Evolutionary conservation across 352 stramenopile genomes (phyloP), one percentile per base, ranked within the genome.

Genomic region (Globisporangium megalacanthum): DNA sequence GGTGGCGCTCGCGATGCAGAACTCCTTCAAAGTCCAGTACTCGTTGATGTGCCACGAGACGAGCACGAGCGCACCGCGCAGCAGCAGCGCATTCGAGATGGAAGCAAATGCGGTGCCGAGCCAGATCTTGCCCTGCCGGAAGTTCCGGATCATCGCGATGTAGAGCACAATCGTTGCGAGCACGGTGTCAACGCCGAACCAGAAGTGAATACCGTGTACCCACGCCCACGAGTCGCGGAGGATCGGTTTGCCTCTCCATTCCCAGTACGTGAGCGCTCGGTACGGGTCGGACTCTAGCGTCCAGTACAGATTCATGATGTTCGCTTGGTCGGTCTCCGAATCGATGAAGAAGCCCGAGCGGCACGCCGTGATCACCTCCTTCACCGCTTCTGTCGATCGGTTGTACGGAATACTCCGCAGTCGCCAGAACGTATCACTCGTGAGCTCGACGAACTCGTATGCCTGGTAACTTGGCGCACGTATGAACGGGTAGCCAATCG

Each of bases 31-130:
- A 3, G 65, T 64, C 64, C 62, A 79, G 45, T 63, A 75, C 29
- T 62, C 68, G 52, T 81, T 75, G 36, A 81, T 35, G 1, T 65
- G 48, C 29, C 60, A 74, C 50, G 62, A 69, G 9, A 79, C 13
- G 4, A 79, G 19, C 17, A 77, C 61, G 13, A 71, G 44, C 4
- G 73, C 36, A 0, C 72, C 72, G 13, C 72, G 72, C 29, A 69
- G 56, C 1, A 77, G 19, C 4, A 82, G 53, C 51, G 60, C 59
- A 6, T 52, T 65, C 0, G 72, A 79, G n/a, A 82, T 64, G 0
- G 61, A 62, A 2, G 65, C 65, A 29, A 82, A 79, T 3, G 67
- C 69, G 41, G 73, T 68, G 8, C 72, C 70, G 14, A 82, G 58
- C 72, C 72, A 80, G 57, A 77, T 54, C 46, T 66, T 61, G 3